Evolutionary conservation across 352 stramenopile genomes (phyloP), one percentile per base, ranked within the genome.

Genomic region (Globisporangium iwayamae): DNA sequence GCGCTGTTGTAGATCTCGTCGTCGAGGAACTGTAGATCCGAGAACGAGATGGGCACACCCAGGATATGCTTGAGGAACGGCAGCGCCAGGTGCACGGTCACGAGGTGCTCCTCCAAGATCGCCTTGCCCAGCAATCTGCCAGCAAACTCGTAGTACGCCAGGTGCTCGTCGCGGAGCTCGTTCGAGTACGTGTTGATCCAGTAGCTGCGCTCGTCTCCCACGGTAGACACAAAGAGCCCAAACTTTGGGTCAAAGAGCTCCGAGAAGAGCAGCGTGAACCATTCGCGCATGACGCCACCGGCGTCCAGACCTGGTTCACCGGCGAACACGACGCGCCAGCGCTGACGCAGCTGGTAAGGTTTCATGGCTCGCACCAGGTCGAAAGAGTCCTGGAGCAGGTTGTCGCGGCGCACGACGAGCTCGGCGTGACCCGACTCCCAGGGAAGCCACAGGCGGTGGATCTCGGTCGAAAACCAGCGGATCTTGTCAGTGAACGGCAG

Each of bases 21-120:
- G 66, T 97, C 90, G 18, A 96, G 71, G 60, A 95, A 94, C 62
- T 97, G 85, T 36, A 97, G 74, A 66, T 97, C 90, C 7, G 83
- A 91, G 63, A 96, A 96, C 11, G 87, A 93, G 46, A 97, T 90
- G 1, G 89, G 82, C 4, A 93, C 81, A 4, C 85, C 89, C 8
- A 97, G 60, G 34, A 97, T 87, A 56, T 96, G 90, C 70, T 96
- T 96, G 30, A 96, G 72, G 59, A 97, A 85, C 18, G 89, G 89
- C 43, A 96, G 63, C 18, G 83, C 85, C 18, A 96, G 68, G 56
- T 91, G 82, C 30, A 91, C 89, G 0, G 79, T 78, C 67, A 94
- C 68, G 56, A 96, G 70, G 36, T 92, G 83, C 55, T 95, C 87
- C 66, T 95, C 85, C 57, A 96, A 55, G 58, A 97, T 85, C 5